Base-by-base conservation (phyloP, 2,329 filamentous ascomycete genomes). In the Diaporthe citrichinensis region DNA sequence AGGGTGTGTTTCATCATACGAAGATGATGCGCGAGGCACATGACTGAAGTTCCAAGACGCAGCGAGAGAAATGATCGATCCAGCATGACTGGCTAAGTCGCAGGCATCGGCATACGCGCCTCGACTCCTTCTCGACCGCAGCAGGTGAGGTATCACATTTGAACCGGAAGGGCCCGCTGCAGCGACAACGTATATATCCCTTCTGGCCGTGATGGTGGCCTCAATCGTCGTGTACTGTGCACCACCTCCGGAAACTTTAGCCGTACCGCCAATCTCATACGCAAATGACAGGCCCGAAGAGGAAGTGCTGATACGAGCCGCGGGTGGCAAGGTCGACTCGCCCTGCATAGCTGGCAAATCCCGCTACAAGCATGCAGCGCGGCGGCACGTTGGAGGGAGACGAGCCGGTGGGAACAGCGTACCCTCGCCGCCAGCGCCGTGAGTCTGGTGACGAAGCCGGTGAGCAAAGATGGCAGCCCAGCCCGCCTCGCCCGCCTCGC, bases 101-200 rank as follows among this genome's bases (percentile, higher is more conserved):
- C 34, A 55, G 58, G 62, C 49, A 65, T 73, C 71, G 58, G 46
- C 44, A 14, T 41, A 10, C 34, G 44, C 65, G 65, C 46, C 34
- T 8, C 41, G 25, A 46, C 46, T 53, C 36, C 39, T 57, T 57
- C 28, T 46, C 20, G 41, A n/a, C 58, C 10, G 46, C 58, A 55
- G 34, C 58, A 73, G 36, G 39, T 55, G 71, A 73, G 59, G 17
- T 65, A 17, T 73, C 71, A 65, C 28, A 65, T 73, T 28, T 46
- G 58, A 17, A 7, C 53, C 58, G 61, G 65, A 55, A 51, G 46
- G n/a, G 34, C n/a, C 49, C 49, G 65, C 49, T 68, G 65, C 31
- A 53, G 23, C 34, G 49, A 55, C 65, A 69, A 49, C 65, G 65
- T 20, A 55, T 12, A 51, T 51, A 46, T 31, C 49, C n/a, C 62